Evolutionary conservation across 768 basidiomycete genomes (phyloP), one percentile per base, ranked within the genome.

Genomic region (Lyophyllum decastes): DNA sequence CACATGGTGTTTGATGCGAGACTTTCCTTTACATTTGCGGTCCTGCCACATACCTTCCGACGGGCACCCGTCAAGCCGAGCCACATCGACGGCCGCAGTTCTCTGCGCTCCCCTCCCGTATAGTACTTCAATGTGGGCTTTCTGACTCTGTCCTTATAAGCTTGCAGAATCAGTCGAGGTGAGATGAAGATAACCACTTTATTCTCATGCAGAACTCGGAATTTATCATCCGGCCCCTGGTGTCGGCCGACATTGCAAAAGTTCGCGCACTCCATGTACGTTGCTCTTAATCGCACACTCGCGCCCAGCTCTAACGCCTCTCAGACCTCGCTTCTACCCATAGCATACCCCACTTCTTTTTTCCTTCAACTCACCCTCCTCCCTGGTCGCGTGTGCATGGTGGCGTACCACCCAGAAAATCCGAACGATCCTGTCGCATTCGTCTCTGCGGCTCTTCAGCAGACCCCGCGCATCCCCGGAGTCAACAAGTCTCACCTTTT

Each of bases 361-460:
- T 80, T 80, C 62, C 70, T 77, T 16, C 78, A 82, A 43, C 76
- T 82, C 54, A 73, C 80, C 33, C 59, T 79, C 24, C 70, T 77
- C n/a, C 69, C 76, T 8, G 65, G 66, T 26, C 70, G 77, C 6
- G 61, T 73, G 24, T 80, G 80, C 65, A 72, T 81, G 54, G 66
- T 81, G 30, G 80, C 80, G 1, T 70, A 72, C 59, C 64, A 61
- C 11, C 63, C 61, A 16, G 51, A 65, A 8, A 54, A 69, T 27
- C 73, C 72, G 17, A 51, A 52, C 17, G 57, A 57, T 11, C 76
- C 76, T 19, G 65, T 81, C 51, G 81, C 71, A 38, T 82, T 81
- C 60, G 68, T 80, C 48, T 81, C 80, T 11, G 79, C 78, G 5
- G 75, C 67, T 46, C 58, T 73, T 21, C 73, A 65, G 57, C 67